Conservation (phyloP, 2,329 filamentous ascomycete species). For the Claviceps humidiphila region DNA sequence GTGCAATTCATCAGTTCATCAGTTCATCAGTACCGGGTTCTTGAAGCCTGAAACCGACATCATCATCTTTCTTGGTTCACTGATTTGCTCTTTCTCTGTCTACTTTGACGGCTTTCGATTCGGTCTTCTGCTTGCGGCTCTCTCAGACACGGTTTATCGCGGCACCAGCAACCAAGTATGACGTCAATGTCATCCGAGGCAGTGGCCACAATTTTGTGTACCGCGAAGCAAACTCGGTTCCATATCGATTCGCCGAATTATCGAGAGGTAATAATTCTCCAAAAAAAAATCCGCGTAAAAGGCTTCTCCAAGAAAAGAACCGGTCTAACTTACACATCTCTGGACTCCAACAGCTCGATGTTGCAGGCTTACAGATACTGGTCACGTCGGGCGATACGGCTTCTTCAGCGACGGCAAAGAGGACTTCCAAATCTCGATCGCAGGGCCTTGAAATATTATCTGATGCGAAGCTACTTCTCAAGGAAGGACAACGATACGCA, state of each 20-base stretch:
- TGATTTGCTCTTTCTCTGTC: background rate
- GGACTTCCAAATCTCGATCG: conserved; percentile 31
- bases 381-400: conserved; percentile 34
- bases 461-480: conserved; percentile 57
- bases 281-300: too few relatives aligned
- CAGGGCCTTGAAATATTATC: conserved; percentile 53
- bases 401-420: conserved; percentile 33
- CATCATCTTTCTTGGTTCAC: background rate
- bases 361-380: conserved; percentile 60
- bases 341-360: conserved; percentile 39
- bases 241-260: conserved; percentile 42
- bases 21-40: too few relatives aligned
- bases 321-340: background rate
- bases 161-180: conserved; percentile 18
- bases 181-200: conserved; percentile 37
- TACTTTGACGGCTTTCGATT: background rate
- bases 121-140: background rate
- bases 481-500: conserved; percentile 63
- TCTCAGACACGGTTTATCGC: too few relatives aligned
- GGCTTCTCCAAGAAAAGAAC: too few relatives aligned
- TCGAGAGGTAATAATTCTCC: conserved; percentile 34
- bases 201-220: conserved; percentile 43
- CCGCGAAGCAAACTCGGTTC: conserved; percentile 55
- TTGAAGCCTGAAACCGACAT: background rate
- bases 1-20: background rate